Conservation (phyloP, 176 grass and related monocot species). For the Lolium rigidum region DNA sequence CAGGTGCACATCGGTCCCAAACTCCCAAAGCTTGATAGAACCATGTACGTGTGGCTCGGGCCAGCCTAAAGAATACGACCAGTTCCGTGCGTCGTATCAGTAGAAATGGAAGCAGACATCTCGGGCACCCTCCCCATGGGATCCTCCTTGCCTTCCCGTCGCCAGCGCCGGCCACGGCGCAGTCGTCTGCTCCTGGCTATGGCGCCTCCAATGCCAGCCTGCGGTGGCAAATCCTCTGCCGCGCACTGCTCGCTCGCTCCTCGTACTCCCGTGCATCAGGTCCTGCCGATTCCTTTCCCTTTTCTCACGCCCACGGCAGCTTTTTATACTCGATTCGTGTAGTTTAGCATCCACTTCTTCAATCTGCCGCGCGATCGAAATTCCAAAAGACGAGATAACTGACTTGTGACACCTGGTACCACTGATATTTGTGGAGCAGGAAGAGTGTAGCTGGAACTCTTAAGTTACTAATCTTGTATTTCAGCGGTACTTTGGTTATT, state of each 20-base stretch:
- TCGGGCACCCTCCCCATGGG: constrained; percentile 33
- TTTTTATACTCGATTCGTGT: background rate
- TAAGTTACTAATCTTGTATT: background rate
- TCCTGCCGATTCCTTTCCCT: constrained; percentile 23
- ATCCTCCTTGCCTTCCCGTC: constrained; percentile 18
- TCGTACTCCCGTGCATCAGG: constrained; percentile 38
- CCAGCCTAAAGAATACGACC: background rate
- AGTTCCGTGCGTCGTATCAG: background rate
- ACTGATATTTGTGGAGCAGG: background rate
- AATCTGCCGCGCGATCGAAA: background rate
- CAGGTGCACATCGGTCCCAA: background rate
- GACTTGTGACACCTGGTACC: background rate
- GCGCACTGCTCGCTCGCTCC: constrained; percentile 50
- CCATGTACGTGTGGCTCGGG: constrained; percentile 19
- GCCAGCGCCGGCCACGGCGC: background rate
- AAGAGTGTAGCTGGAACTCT: constrained; percentile 10
- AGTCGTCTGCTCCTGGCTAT: constrained; percentile 4
- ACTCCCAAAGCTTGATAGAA: too few relatives aligned
- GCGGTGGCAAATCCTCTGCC: constrained; percentile 74
- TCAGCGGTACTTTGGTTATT: background rate
- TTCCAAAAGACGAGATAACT: too few relatives aligned
- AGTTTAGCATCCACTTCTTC: background rate
- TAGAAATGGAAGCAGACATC: background rate
- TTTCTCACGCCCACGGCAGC: background rate
- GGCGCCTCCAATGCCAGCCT: constrained; percentile 52